Conservation (phyloP, 345 rosid genomes). For the Luvunga scandens region DNA sequence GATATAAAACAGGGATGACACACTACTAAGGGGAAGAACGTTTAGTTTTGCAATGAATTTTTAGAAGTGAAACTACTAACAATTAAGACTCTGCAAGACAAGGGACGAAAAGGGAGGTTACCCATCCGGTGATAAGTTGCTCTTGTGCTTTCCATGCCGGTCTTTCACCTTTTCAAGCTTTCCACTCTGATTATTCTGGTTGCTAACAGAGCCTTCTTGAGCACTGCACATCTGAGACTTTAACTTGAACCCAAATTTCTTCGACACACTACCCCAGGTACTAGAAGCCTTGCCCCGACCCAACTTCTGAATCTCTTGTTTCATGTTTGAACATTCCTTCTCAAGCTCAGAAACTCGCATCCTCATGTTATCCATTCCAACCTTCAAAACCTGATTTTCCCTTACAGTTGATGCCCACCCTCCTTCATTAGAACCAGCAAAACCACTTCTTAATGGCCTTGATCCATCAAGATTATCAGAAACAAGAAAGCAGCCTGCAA, state of each 20-base stretch:
- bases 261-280: constrained; percentile 54
- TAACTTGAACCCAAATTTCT: constrained; percentile 78
- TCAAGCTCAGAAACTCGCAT: constrained; percentile 88
- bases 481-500: constrained; percentile 91
- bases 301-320: constrained; percentile 88
- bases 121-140: constrained; percentile 42
- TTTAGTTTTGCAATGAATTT: constrained; percentile 14
- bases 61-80: constrained; percentile 18
- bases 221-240: constrained; percentile 98
- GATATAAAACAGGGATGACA: constrained; percentile 3
- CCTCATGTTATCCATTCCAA: constrained; percentile 97
- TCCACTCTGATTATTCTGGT: constrained; percentile 49
- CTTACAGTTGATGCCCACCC: constrained; percentile 89
- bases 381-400: constrained; percentile 95
- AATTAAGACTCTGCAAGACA: constrained; percentile 12
- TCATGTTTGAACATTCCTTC: constrained; percentile 76
- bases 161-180: constrained; percentile 60
- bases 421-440: constrained; percentile 70
- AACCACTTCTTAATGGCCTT: constrained; percentile 78
- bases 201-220: constrained; percentile 79
- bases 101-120: constrained; percentile 5
- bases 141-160: constrained; percentile 60
- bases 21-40: constrained; percentile 15
- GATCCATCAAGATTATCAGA: constrained; percentile 95
- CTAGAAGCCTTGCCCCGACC: constrained; percentile 47